Percentiles rank a stretch among this genome's conserved stretches.
phyloP scores from a whole-genome alignment of 495 filamentous ascomycete genomes.

The Hypomontagnella submonticulosa region DNA sequence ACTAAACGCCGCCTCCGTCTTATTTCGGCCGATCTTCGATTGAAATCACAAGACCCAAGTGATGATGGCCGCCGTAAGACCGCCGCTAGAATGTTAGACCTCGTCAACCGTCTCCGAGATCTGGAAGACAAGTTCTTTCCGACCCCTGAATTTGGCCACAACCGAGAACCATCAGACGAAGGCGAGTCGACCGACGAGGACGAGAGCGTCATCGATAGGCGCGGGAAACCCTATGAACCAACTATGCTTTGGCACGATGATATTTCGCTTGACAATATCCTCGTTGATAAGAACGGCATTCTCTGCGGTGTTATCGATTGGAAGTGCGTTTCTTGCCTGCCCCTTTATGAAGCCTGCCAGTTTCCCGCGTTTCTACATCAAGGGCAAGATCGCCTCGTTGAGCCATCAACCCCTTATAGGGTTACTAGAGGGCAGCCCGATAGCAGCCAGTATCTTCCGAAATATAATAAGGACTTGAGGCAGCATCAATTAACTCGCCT shows the following conservation, averaged over 20 bases:
- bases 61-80: slow-evolving; percentile 7
- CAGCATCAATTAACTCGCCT: slow-evolving; percentile 52
- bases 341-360: slow-evolving; percentile 59
- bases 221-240: slow-evolving; percentile 40
- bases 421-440: slow-evolving; percentile 31
- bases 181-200: slow-evolving; percentile 15
- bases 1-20: slow-evolving; percentile 37
- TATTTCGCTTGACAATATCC: slow-evolving; percentile 61
- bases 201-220: slow-evolving; percentile 21
- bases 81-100: slow-evolving; percentile 21
- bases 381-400: slow-evolving; percentile 21
- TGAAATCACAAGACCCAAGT: slow-evolving; percentile 13
- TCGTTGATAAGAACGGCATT: slow-evolving; percentile 56
- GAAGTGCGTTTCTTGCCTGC: slow-evolving; percentile 63
- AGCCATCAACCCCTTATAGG: slow-evolving; percentile 23
- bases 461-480: slow-evolving; percentile 34
- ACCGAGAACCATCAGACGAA: not conserved
- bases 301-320: slow-evolving; percentile 64
- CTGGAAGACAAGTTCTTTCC: slow-evolving; percentile 28
- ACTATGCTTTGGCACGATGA: slow-evolving; percentile 61
- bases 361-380: slow-evolving; percentile 58
- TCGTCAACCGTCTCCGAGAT: slow-evolving; percentile 29
- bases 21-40: slow-evolving; percentile 25
- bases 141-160: slow-evolving; percentile 12
- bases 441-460: not conserved